These are phyloP conservation scores for Apophysomyces elegans DNA, from an alignment of 371 early-diverging fungal genomes.

Conservation along the genomic window DNA sequence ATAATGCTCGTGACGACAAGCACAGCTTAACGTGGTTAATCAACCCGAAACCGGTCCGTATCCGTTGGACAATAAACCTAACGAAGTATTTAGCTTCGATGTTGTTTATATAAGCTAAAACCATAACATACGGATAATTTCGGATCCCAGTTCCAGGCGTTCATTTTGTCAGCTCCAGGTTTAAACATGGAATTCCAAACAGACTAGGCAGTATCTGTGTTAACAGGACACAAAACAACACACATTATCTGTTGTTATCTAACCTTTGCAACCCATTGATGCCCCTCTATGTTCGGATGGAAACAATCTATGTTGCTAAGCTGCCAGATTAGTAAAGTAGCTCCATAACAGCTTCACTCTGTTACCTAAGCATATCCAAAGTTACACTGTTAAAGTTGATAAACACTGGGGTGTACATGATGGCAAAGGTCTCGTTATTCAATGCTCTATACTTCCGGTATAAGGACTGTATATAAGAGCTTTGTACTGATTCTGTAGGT, in stretches of 20 bases:
- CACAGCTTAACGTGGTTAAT: background rate
- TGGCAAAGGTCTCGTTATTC: constrained; percentile 26
- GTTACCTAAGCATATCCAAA: constrained; percentile 28
- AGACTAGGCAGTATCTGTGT: background rate
- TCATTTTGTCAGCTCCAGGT: background rate
- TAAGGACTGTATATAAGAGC: constrained; percentile 3
- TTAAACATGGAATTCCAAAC: constrained; percentile 16
- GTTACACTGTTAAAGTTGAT: constrained; percentile 33
- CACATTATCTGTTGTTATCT: background rate
- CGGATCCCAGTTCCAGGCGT: background rate
- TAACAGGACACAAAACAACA: background rate
- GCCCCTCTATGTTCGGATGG: background rate
- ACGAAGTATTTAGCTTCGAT: background rate
- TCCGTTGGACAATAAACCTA: constrained; percentile 15
- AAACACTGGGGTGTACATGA: constrained; percentile 26
- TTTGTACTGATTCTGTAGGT: background rate
- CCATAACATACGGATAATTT: no score
- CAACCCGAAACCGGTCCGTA: constrained; percentile 6
- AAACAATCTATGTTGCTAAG: background rate
- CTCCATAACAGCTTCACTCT: background rate
- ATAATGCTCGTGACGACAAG: no score
- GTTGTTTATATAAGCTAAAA: no score
- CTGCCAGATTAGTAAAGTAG: background rate
- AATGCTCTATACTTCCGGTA: constrained; percentile 29
- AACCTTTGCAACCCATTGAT: constrained; percentile 1